These are phyloP conservation scores for Aethionema arabicum DNA, from an alignment of 345 rosid genomes.

Conservation along the genomic window DNA sequence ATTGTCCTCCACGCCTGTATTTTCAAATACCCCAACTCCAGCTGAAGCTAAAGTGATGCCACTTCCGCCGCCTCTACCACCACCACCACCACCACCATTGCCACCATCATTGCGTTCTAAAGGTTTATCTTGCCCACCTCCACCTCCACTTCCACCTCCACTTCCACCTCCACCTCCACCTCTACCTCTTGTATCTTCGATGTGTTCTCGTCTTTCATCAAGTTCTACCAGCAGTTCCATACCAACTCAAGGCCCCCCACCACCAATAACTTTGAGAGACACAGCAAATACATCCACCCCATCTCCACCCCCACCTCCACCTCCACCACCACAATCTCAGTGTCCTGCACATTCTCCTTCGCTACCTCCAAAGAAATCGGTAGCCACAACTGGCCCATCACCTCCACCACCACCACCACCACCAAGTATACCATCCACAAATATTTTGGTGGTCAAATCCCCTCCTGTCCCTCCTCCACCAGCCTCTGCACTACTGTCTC, in stretches of 20 bases:
- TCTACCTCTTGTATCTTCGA: conserved; percentile 23
- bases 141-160: conserved; percentile 1
- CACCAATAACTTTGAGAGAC: conserved; percentile 13
- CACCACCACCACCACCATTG: conserved; percentile 14
- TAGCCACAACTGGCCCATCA: conserved; percentile 38
- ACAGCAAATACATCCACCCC: conserved; percentile 16
- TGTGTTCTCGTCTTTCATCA: conserved; percentile 23
- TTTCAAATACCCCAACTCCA: conserved; percentile 22
- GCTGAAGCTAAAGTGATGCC: conserved; percentile 24
- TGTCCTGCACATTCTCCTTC: conserved; percentile 33
- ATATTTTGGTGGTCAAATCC: conserved; percentile 28
- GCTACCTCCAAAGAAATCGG: conserved; percentile 34
- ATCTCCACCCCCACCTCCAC: conserved; percentile 30
- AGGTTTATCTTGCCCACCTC: conserved; percentile 26
- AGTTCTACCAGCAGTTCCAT: conserved; percentile 9
- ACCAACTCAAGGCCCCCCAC: conserved; percentile 26
- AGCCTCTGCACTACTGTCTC: conserved; percentile 41
- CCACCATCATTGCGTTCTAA: conserved; percentile 23
- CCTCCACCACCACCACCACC: conserved; percentile 55
- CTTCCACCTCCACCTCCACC: conserved; percentile 30
- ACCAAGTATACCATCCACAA: conserved; percentile 38
- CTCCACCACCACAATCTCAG: conserved; percentile 36
- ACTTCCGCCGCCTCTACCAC: background rate
- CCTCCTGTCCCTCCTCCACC: conserved; percentile 70
- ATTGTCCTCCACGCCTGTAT: conserved; percentile 4